phyloP scores from a whole-genome alignment of 1,284 basidiomycete species.

The Leccinum fuscescens region DNA sequence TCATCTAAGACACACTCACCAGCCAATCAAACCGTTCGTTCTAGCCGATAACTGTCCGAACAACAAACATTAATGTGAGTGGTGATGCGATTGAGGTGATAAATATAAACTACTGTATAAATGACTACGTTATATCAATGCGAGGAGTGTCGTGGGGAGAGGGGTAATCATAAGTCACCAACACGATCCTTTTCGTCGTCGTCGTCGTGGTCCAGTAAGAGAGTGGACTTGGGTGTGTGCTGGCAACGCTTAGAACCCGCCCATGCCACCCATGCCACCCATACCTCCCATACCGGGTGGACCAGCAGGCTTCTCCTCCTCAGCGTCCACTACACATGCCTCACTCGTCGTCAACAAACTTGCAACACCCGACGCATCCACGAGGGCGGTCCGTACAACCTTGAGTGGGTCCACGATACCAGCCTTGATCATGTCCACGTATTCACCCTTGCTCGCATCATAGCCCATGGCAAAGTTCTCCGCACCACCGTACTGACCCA shows the following conservation, averaged over 20 bases:
- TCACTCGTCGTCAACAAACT: conserved; percentile 92
- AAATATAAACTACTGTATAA: conserved; percentile 6
- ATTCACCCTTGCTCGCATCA: conserved; percentile 89
- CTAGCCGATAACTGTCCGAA: background rate
- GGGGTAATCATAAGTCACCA: conserved; percentile 10
- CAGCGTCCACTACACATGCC: conserved; percentile 88
- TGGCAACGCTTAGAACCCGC: conserved; percentile 30
- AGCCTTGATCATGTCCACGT: conserved; percentile 90
- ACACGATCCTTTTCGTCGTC: conserved; percentile 2
- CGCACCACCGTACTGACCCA: conserved; percentile 61
- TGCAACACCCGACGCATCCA: conserved; percentile 86
- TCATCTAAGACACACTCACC: background rate
- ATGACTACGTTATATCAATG: conserved; percentile 13
- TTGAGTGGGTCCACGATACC: conserved; percentile 95
- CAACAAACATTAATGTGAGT: conserved; percentile 12
- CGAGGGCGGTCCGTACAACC: conserved; percentile 89
- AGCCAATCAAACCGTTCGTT: background rate
- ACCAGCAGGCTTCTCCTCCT: conserved; percentile 71
- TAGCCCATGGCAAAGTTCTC: conserved; percentile 88
- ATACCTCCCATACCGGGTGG: conserved; percentile 60
- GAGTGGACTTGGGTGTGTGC: background rate
- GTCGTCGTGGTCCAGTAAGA: background rate
- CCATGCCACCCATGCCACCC: conserved; percentile 70
- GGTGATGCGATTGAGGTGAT: conserved; percentile 26
- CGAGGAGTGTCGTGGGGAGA: conserved; percentile 9